Base-by-base conservation (phyloP, 805 yeast genomes). In the Myxozyma neglecta region DNA sequence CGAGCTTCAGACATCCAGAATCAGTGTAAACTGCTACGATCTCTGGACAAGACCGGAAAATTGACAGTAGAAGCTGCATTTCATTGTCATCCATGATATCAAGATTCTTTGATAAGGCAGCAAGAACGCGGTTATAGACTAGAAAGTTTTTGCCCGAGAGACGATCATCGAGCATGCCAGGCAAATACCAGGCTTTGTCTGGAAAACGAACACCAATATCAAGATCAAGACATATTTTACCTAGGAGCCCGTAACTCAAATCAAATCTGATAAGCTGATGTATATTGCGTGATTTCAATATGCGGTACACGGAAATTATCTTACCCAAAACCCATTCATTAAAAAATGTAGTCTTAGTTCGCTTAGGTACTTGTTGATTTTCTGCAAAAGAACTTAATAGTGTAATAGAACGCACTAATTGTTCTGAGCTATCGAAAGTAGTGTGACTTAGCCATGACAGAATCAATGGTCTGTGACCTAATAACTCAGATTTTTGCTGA, bases 51-150 rank as follows among this genome's bases (percentile, higher is more conserved):
- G 76, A 70, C 3, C 73, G 63, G 43, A 93, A 75, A 16, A 88
- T 80, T 11, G 74, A 70, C 7, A 84, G 69, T 0, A 80, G 81
- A 16, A 88, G 77, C 13, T 81, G 80, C 59, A 86, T 75, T 68
- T 90, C 96, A 34, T 75, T 61, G 18, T 80, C 81, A 64, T 88
- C 87, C 64, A 88, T 91, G 89, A 96, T 86, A 68, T 88, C 89
- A 69, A 92, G 77, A 36, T 79, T 76, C 7, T 84, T 84, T 24
- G 91, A 71, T 5, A 89, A 73, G 2, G 85, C 81, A 68, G 84
- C 85, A 3, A 90, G 74, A 35, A 87, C 76, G 70, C 85, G 86
- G 73, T 93, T 91, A 70, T 87, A 82, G 37, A 88, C 77, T 63
- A 77, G 83, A 74, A 85, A 88, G 3, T 76, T 74, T 60, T 76